Evolutionary conservation across 805 yeast genomes (phyloP).

Genomic region (Candida boidinii): DNA sequence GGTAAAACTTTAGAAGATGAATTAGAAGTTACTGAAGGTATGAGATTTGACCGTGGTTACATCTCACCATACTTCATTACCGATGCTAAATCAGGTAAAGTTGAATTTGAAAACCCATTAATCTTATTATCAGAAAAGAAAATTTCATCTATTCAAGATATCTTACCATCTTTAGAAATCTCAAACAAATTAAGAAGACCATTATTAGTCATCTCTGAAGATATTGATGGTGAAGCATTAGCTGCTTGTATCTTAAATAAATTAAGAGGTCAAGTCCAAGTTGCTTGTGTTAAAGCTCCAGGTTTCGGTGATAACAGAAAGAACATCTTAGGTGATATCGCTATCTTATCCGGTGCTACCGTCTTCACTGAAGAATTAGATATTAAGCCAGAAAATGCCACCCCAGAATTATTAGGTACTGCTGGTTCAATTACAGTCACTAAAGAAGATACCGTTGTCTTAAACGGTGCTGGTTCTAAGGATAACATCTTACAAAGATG

Average conservation of each 20-base stretch:
- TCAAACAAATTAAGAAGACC: slow-evolving; percentile 94
- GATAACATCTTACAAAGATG: slow-evolving; percentile 76
- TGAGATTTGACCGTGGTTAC: slow-evolving; percentile 97
- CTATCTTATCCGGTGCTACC: slow-evolving; percentile 91
- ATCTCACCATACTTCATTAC: slow-evolving; percentile 96
- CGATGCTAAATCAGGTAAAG: slow-evolving; percentile 86
- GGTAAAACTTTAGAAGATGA: slow-evolving; percentile 96
- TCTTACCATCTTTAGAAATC: slow-evolving; percentile 86
- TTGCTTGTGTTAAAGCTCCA: slow-evolving; percentile 96
- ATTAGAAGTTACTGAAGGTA: slow-evolving; percentile 95
- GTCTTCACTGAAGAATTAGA: slow-evolving; percentile 89
- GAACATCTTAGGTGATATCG: slow-evolving; percentile 92
- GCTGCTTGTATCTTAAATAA: slow-evolving; percentile 97
- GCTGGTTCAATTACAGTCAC: slow-evolving; percentile 89
- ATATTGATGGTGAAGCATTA: slow-evolving; percentile 94
- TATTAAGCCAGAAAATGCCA: slow-evolving; percentile 90
- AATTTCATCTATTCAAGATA: slow-evolving; percentile 81
- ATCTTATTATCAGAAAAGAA: slow-evolving; percentile 86
- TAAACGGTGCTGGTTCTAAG: slow-evolving; percentile 88
- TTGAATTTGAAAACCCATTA: slow-evolving; percentile 91
- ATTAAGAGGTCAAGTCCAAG: slow-evolving; percentile 96
- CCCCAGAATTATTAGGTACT: slow-evolving; percentile 81
- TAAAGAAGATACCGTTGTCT: slow-evolving; percentile 89
- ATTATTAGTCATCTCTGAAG: slow-evolving; percentile 87
- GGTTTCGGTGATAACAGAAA: slow-evolving; percentile 99